A percentile compares a stretch with the other conserved stretches of the same genome.
phyloP scores from a whole-genome alignment of 140 eudicot species.

The Cichorium intybus region DNA sequence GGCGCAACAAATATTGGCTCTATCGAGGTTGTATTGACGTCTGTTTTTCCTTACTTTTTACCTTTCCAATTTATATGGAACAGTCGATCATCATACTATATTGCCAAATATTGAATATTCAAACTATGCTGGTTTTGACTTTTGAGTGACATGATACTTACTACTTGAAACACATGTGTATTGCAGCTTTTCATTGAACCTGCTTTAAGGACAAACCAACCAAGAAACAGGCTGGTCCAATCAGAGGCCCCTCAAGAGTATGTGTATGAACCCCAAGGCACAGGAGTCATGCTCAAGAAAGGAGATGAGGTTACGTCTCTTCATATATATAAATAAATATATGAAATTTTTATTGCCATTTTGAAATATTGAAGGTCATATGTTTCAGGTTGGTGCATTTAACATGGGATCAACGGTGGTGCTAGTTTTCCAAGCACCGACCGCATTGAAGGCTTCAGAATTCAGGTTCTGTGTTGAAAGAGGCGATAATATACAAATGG shows the following conservation, averaged over 20 bases:
- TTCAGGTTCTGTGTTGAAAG: slow-evolving; percentile 65
- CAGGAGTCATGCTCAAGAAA: slow-evolving; percentile 63
- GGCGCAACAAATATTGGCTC: slow-evolving; percentile 99
- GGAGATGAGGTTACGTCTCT: slow-evolving; percentile 76
- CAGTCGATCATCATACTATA: no score
- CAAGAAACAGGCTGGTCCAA: slow-evolving; percentile 68
- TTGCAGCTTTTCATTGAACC: slow-evolving; percentile 90
- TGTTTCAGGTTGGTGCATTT: slow-evolving; percentile 83
- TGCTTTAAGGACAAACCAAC: slow-evolving; percentile 59
- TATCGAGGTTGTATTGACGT: slow-evolving; percentile 54
- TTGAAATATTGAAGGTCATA: not conserved
- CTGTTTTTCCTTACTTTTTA: not conserved
- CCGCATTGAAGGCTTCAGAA: slow-evolving; percentile 35
- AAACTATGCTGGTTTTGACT: not conserved
- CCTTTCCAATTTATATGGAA: not conserved
- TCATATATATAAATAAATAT: not conserved
- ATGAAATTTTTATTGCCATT: not conserved
- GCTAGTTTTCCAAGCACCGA: slow-evolving; percentile 84
- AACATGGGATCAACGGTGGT: slow-evolving; percentile 98
- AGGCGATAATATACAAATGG: slow-evolving; percentile 82
- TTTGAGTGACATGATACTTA: slow-evolving; percentile 5
- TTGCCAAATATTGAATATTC: no score
- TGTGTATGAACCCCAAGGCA: slow-evolving; percentile 68
- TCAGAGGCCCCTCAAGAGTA: slow-evolving; percentile 74
- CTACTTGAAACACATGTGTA: not conserved